Percentiles rank a stretch among this genome's conserved stretches.
Conservation (phyloP, 768 basidiomycete species). For the Auricularia sp. region DNA sequence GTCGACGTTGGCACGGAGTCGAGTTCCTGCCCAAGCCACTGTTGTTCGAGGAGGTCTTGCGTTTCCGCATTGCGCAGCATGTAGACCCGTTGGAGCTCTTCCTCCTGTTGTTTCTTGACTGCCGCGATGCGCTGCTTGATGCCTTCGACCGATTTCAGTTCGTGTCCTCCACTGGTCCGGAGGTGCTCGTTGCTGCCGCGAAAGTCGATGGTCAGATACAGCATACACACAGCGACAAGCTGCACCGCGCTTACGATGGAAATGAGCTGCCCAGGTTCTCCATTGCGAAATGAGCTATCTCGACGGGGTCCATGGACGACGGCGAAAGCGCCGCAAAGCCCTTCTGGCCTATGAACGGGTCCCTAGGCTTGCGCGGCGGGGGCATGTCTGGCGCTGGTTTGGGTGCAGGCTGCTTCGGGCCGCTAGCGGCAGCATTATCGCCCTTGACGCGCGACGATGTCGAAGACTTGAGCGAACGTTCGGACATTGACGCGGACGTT, state of each 20-base stretch:
- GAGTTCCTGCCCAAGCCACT: background rate
- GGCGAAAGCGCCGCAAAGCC: background rate
- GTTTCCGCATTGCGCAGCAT: background rate
- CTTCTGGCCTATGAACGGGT: background rate
- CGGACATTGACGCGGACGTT: no score
- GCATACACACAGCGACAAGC: no score
- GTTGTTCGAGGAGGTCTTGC: background rate
- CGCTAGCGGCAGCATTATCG: background rate
- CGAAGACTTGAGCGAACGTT: no score
- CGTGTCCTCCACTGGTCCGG: background rate
- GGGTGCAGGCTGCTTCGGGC: background rate
- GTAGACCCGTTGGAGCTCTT: background rate
- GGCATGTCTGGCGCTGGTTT: background rate
- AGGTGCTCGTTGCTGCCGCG: background rate
- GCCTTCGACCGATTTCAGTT: background rate
- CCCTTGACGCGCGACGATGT: background rate
- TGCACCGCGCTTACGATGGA: background rate
- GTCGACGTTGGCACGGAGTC: background rate
- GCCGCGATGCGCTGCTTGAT: background rate
- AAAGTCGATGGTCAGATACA: background rate
- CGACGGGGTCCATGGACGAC: background rate
- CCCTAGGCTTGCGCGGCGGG: background rate
- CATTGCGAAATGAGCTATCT: background rate
- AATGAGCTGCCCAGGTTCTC: background rate
- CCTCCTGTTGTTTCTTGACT: background rate